phyloP scores from a whole-genome alignment of 2,329 filamentous ascomycete genomes.

The Cladosporium oxysporum region DNA sequence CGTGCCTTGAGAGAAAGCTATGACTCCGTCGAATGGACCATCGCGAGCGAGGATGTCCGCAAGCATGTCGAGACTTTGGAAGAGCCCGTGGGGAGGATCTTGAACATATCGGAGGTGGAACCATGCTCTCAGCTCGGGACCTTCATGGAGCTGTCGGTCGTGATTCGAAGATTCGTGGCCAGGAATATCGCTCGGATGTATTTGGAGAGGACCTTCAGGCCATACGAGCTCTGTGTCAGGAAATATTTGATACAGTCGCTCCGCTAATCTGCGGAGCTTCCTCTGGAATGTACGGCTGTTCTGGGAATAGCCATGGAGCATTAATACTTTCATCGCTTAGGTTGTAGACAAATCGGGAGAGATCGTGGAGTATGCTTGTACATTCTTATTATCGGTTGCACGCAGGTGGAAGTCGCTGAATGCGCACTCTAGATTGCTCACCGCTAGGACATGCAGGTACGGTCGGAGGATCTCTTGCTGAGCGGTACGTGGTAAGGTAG shows the following conservation, averaged over 20 bases:
- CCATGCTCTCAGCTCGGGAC: constrained; percentile 15
- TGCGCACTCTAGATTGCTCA: background rate
- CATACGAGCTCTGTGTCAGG: constrained; percentile 49
- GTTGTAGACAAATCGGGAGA: background rate
- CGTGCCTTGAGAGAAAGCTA: constrained; percentile 82
- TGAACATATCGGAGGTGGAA: constrained; percentile 8
- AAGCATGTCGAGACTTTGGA: constrained; percentile 65
- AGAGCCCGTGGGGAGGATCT: constrained; percentile 50
- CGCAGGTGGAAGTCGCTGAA: background rate
- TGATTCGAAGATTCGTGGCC: background rate
- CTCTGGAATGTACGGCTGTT: constrained; percentile 80
- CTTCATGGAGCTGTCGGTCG: background rate
- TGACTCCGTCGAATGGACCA: constrained; percentile 72
- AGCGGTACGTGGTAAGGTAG: background rate
- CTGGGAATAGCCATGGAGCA: constrained; percentile 74
- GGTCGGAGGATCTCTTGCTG: background rate
- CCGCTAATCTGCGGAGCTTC: constrained; percentile 86
- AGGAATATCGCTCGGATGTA: constrained; percentile 50
- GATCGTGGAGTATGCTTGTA: background rate
- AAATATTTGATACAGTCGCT: constrained; percentile 74
- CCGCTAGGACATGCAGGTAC: background rate
- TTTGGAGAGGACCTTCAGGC: constrained; percentile 48
- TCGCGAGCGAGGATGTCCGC: constrained; percentile 62
- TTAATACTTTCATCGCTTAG: constrained; percentile 15
- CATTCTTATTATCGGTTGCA: background rate